Percentiles rank a stretch among this genome's conserved stretches.
These are phyloP conservation scores for Circinella umbellata DNA, from an alignment of 371 early-diverging fungal species.

Conservation along the genomic window DNA sequence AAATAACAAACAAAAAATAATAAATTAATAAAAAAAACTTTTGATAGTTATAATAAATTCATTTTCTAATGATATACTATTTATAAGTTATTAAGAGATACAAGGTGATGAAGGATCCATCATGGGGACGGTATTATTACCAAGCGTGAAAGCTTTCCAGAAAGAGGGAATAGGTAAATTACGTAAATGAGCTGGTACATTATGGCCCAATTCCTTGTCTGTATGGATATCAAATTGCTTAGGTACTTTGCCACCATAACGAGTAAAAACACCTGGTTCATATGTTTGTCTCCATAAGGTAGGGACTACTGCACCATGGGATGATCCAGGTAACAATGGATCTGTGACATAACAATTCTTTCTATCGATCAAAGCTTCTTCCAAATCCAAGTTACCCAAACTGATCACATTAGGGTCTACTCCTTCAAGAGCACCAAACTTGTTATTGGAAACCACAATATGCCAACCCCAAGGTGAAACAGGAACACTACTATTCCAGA, in stretches of 20 bases:
- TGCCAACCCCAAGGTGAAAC: slow-evolving; percentile 45
- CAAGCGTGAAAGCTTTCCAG: slow-evolving; percentile 46
- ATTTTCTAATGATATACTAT: background rate
- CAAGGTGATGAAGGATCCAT: slow-evolving; percentile 27
- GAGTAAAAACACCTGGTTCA: slow-evolving; percentile 23
- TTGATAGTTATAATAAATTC: too few species aligned
- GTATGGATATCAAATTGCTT: slow-evolving; percentile 25
- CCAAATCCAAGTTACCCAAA: slow-evolving; percentile 40
- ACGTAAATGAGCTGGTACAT: slow-evolving; percentile 40
- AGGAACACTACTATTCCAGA: slow-evolving; percentile 44
- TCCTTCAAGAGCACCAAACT: slow-evolving; percentile 38
- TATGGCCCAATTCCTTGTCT: slow-evolving; percentile 21
- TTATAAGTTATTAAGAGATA: background rate
- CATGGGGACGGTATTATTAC: slow-evolving; percentile 40
- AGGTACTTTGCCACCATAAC: slow-evolving; percentile 36
- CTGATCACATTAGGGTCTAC: slow-evolving; percentile 48
- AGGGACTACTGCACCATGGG: slow-evolving; percentile 21
- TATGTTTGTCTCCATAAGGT: slow-evolving; percentile 40
- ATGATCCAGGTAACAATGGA: slow-evolving; percentile 26
- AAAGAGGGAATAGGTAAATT: slow-evolving; percentile 34
- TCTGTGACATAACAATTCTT: slow-evolving; percentile 47
- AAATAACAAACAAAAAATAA: background rate
- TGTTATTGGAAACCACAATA: slow-evolving; percentile 35
- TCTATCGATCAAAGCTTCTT: slow-evolving; percentile 30
- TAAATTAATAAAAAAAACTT: background rate